Evolutionary conservation across 768 basidiomycete genomes (phyloP).

Genomic region (Tephrocybe rancida): DNA sequence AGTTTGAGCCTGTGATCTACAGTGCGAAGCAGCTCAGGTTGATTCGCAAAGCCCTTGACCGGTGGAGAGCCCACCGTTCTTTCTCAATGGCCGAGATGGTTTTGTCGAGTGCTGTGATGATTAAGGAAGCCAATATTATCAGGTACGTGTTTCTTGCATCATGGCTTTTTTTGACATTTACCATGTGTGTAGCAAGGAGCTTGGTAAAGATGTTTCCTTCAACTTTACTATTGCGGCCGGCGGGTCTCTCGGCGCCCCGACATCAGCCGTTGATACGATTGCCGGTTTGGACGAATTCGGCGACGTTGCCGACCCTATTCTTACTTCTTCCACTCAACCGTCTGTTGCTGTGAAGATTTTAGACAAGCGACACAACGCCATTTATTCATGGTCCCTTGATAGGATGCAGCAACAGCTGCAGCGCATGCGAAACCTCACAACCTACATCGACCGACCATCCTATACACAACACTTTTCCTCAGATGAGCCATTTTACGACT

Average conservation of each 20-base stretch:
- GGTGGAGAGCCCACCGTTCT: slow-evolving; percentile 82
- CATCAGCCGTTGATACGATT: slow-evolving; percentile 83
- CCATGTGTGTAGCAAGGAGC: slow-evolving; percentile 65
- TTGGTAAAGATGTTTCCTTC: slow-evolving; percentile 85
- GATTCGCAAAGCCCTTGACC: slow-evolving; percentile 80
- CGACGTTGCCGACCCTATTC: slow-evolving; percentile 84
- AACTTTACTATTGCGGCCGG: slow-evolving; percentile 93
- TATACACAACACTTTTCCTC: slow-evolving; percentile 94
- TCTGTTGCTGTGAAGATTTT: slow-evolving; percentile 89
- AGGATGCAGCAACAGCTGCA: slow-evolving; percentile 86
- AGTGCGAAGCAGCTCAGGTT: slow-evolving; percentile 79
- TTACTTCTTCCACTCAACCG: slow-evolving; percentile 75
- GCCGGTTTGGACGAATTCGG: slow-evolving; percentile 91
- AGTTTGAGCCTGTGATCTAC: slow-evolving; percentile 83
- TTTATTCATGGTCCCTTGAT: slow-evolving; percentile 91
- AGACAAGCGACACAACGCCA: slow-evolving; percentile 83
- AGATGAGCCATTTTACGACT: slow-evolving; percentile 92
- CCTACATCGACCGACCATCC: slow-evolving; percentile 88
- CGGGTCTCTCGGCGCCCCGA: slow-evolving; percentile 74
- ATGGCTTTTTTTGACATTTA: background rate
- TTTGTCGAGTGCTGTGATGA: slow-evolving; percentile 77
- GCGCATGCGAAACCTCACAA: slow-evolving; percentile 91
- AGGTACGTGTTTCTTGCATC: slow-evolving; percentile 47
- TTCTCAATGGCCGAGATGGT: slow-evolving; percentile 94
- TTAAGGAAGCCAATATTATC: slow-evolving; percentile 96